Evolutionary conservation across 1,284 basidiomycete species (phyloP).

Genomic region (Phlebopus sp.): DNA sequence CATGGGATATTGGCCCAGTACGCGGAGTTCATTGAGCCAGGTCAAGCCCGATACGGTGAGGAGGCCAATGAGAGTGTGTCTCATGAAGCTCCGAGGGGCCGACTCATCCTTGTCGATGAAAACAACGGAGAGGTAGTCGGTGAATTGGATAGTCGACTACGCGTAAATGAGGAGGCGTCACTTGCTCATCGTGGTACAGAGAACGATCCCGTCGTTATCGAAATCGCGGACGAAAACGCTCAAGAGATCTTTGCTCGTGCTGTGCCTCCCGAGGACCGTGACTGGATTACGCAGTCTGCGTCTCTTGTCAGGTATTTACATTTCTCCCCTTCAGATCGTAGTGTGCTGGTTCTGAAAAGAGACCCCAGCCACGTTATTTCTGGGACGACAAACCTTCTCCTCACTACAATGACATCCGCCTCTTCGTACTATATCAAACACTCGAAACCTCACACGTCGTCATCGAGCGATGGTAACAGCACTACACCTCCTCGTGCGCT

Average conservation of each 20-base stretch:
- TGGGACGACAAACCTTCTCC: constrained; percentile 60
- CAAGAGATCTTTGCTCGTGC: constrained; percentile 55
- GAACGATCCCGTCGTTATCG: constrained; percentile 69
- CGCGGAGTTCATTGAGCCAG: constrained; percentile 39
- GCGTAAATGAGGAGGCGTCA: constrained; percentile 57
- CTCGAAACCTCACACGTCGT: constrained; percentile 44
- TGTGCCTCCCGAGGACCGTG: constrained; percentile 65
- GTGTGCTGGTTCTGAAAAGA: not conserved
- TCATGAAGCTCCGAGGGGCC: constrained; percentile 57
- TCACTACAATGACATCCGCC: constrained; percentile 60
- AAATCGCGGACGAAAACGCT: constrained; percentile 52
- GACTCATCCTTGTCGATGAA: constrained; percentile 73
- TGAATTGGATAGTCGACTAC: constrained; percentile 60
- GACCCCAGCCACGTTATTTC: constrained; percentile 62
- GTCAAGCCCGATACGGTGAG: constrained; percentile 7
- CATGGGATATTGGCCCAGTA: constrained; percentile 72
- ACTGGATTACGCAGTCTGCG: constrained; percentile 73
- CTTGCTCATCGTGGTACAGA: constrained; percentile 48
- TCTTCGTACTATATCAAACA: constrained; percentile 63
- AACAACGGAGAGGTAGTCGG: constrained; percentile 73
- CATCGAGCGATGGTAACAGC: constrained; percentile 31
- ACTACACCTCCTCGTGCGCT: constrained; percentile 52
- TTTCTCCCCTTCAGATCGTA: not conserved
- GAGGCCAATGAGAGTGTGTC: constrained; percentile 2
- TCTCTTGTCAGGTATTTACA: constrained; percentile 59